A percentile compares a stretch with the other conserved stretches of the same genome.
phyloP scores from a whole-genome alignment of 179 eudicot species.

The Silene coronaria region DNA sequence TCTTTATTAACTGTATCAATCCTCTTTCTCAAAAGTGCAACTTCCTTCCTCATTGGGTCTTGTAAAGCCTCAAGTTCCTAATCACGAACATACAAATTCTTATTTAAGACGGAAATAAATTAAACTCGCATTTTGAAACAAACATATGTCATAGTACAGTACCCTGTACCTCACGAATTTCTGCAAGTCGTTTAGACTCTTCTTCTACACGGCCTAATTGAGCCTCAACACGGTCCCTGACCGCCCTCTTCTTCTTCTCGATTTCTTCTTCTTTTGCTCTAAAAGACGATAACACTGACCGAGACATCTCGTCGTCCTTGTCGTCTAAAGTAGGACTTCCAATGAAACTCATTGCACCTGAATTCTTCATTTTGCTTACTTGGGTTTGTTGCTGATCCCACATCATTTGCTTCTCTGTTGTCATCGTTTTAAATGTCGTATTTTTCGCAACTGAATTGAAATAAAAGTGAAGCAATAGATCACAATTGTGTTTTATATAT shows the following conservation, averaged over 20 bases:
- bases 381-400: slow-evolving; percentile 26
- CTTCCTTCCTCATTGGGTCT: slow-evolving; percentile 70
- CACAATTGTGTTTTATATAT: background rate
- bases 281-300: slow-evolving; percentile 31
- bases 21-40: slow-evolving; percentile 48
- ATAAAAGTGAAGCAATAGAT: background rate
- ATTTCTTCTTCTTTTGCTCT: slow-evolving; percentile 49
- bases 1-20: slow-evolving; percentile 53
- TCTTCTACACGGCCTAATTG: slow-evolving; percentile 81
- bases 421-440: background rate
- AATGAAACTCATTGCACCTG: slow-evolving; percentile 27
- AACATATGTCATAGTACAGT: no score
- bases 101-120: background rate
- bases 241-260: slow-evolving; percentile 51
- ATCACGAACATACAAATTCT: background rate
- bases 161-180: slow-evolving; percentile 72
- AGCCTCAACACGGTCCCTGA: slow-evolving; percentile 55
- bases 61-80: slow-evolving; percentile 62
- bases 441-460: slow-evolving; percentile 12
- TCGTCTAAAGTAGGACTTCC: slow-evolving; percentile 23
- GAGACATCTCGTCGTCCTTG: slow-evolving; percentile 36
- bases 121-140: no score
- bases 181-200: slow-evolving; percentile 74
- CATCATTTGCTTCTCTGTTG: slow-evolving; percentile 25
- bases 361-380: slow-evolving; percentile 24